Conservation (phyloP, 1,284 basidiomycete genomes). For the Trametes versicolor region DNA sequence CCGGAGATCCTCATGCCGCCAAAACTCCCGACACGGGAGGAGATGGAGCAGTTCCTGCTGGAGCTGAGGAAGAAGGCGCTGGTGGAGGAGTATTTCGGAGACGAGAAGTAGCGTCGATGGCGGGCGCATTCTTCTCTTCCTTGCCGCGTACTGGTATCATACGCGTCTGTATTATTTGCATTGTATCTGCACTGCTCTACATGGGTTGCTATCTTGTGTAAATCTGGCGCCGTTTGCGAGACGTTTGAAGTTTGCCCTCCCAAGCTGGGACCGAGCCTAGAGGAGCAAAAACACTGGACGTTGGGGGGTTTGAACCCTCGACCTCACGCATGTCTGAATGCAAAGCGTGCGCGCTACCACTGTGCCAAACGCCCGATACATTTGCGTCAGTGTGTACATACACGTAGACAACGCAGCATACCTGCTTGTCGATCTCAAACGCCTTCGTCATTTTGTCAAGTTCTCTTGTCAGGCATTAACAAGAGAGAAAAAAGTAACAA, state of each 20-base stretch:
- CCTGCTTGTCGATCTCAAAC: no score
- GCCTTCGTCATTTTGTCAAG: no score
- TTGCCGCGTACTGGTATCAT: not conserved
- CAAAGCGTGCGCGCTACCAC: constrained; percentile 49
- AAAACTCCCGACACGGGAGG: constrained; percentile 75
- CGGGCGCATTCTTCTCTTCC: not conserved
- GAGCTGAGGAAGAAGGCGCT: constrained; percentile 84
- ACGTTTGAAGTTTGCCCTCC: no score
- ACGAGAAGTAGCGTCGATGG: constrained; percentile 30
- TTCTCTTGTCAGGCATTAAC: no score
- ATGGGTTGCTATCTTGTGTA: not conserved
- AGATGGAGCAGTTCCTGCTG: constrained; percentile 85
- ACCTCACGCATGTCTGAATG: constrained; percentile 42
- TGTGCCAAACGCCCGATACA: constrained; percentile 38
- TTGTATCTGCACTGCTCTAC: not conserved
- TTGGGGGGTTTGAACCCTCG: constrained; percentile 47
- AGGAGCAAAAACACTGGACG: constrained; percentile 39
- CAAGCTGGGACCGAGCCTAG: no score
- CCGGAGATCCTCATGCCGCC: constrained; percentile 80
- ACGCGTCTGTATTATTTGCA: not conserved
- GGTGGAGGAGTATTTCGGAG: constrained; percentile 81
- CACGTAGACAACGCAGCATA: no score
- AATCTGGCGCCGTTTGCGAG: no score
- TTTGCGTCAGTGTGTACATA: no score
- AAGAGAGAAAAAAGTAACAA: no score